Evolutionary conservation across 495 filamentous ascomycete genomes (phyloP), one percentile per base, ranked within the genome.

Genomic region (Lichenothelia convexa): DNA sequence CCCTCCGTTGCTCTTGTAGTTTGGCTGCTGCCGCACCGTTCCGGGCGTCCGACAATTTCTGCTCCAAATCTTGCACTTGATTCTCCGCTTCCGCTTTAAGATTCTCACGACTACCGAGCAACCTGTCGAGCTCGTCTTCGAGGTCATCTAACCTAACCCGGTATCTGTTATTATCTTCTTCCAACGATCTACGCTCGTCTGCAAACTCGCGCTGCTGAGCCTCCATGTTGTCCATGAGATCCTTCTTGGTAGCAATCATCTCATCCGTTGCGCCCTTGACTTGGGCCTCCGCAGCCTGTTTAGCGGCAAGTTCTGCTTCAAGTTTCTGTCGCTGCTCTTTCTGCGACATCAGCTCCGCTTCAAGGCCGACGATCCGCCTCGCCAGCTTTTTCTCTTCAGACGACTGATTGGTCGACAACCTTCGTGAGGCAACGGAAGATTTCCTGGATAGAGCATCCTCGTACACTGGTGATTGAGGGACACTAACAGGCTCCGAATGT

Each of bases 191-290:
- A 18, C 87, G 72, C 53, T 95, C 85, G 36, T 73, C 73, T 30
- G 78, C 65, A 47, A 93, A 93, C 49, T 95, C 87, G 20, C 73
- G 72, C 50, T 92, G 81, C 21, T 83, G 70, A 21, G 86, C 80
- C 47, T 94, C 84, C 52, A 99, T 75, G 48, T 99, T 99, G 27
- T 80, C 78, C 51, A 99, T 71, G 1, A 99, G 69, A 48, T 99
- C 89, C 48, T 80, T 73, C 55, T 99, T 99, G 0, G 80, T 99
- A 2, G 80, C 86, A 42, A 82, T 76, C 9, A 67, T 80, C 50
- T 93, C 83, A 42, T 87, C 75, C 30, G 83, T 69, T 41, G 74
- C 75, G 4, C 62, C 64, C 43, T 71, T 75, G 21, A 80, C 71
- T 26, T 76, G 64, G 19, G 72, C 65, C 46, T 80, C 70, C 3